Evolutionary conservation across 164 flowering plant genomes (phyloP), one percentile per base, ranked within the genome.

Genomic region (Protea cynaroides): DNA sequence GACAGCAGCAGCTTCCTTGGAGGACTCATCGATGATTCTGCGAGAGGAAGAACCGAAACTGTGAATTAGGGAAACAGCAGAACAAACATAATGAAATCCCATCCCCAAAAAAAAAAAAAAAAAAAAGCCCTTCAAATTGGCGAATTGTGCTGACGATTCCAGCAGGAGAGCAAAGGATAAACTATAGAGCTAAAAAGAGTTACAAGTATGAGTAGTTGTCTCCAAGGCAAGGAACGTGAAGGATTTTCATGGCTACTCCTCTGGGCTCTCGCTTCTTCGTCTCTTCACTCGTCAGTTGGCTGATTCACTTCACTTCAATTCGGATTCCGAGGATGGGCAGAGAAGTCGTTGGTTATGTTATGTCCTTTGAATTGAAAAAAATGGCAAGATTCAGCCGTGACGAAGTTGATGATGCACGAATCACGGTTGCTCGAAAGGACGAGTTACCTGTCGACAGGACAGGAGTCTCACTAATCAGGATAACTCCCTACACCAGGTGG

Each of bases 151-250:
- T 40, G 46, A 10, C 46, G 46, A 40, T 14, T 0, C 23, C 56
- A 8, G 13, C 9, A 25, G 62, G 56, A 51, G 60, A 12, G 62
- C 65, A 11, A 11, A 53, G 34, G 34, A 5, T 29, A 29, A 29
- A 29, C 34, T 29, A 40, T 6, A 6, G 14, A 52, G 43, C 21
- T 9, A 19, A 19, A 19, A 22, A 7, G 10, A 59, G 29, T 54
- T 72, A 93, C 98, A 93, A 52, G 82, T 93, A 93, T 0, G 98
- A 65, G 67, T 87, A 93, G 80, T 90, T 90, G 76, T 93, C 98
- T 67, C 90, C 86, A 70, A 94, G 72, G 76, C 97, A 89, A 24
- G 90, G 90, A 57, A 94, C 67, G 56, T 77, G 76, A 7, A 85
- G 58, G 67, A 92, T 84, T 70, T 84, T 86, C 98, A 92, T 84